These are phyloP conservation scores for Rhodotorula sphaerocarpa DNA, from an alignment of 768 basidiomycete genomes.

Conservation along the genomic window DNA sequence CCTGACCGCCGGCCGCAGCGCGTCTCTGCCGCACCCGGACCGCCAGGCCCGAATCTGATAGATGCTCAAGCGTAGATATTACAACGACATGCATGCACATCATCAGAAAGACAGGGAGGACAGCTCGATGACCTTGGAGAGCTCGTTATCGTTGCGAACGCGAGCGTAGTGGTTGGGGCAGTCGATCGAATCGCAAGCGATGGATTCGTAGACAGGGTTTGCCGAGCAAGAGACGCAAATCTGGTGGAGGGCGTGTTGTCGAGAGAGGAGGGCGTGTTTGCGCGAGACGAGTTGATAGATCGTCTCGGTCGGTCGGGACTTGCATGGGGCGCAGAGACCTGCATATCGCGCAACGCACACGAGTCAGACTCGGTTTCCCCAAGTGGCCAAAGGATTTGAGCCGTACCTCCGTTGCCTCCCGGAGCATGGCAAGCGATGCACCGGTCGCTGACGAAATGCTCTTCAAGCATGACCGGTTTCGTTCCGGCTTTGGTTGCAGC, in stretches of 20 bases:
- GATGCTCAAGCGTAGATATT: neutral
- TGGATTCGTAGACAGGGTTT: constrained; percentile 52
- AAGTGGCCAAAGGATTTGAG: too few relatives aligned
- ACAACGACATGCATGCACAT: too few relatives aligned
- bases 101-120: neutral
- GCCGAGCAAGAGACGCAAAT: constrained; percentile 66
- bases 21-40: too few relatives aligned
- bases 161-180: constrained; percentile 50
- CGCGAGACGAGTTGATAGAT: constrained; percentile 55
- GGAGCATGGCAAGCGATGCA: constrained; percentile 19
- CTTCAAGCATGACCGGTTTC: constrained; percentile 24
- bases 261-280: constrained; percentile 53
- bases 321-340: constrained; percentile 59
- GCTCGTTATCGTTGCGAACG: constrained; percentile 12
- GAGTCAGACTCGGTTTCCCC: too few relatives aligned
- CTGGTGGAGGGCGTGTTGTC: constrained; percentile 54
- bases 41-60: too few relatives aligned
- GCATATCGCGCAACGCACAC: constrained; percentile 1
- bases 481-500: neutral
- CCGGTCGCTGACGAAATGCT: constrained; percentile 27
- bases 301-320: constrained; percentile 50
- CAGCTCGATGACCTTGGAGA: neutral
- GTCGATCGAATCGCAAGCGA: constrained; percentile 72
- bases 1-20: too few relatives aligned
- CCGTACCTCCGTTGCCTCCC: constrained; percentile 10